Evolutionary conservation across 2,329 filamentous ascomycete species (phyloP), one percentile per base, ranked within the genome.

Genomic region (Neonectria neomacrospora): DNA sequence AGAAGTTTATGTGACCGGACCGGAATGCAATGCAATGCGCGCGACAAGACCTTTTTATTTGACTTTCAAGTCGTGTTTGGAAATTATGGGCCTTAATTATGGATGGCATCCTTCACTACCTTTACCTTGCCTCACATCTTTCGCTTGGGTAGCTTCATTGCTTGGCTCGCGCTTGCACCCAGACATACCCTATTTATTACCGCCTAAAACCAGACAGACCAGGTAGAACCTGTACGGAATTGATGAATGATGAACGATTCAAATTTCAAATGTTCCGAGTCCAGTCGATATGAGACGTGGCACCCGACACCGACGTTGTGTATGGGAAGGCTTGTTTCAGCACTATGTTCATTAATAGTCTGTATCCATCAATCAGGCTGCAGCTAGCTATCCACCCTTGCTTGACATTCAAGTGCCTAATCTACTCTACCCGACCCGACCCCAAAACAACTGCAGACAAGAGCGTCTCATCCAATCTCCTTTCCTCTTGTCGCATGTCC

Each of bases 1-100:
- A 79, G 71, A 78, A 81, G 69, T 83, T 82, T 67, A 79, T 80
- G 54, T 82, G 73, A 72, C n/a, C 45, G 22, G 41, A 45, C 22
- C 23, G 39, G n/a, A 48, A 39, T 32, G 59, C n/a, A n/a, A n/a
- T n/a, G n/a, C n/a, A n/a, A n/a, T n/a, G n/a, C n/a, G n/a, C 57
- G 50, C 51, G 44, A 59, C 23, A 56, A 44, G 63, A 54, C 54
- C 30, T 56, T 41, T 47, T 45, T 61, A 48, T 50, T 32, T 10
- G 63, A 58, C 53, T 47, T 44, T 58, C 41, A 64, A 63, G 42
- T 48, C 44, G 34, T 45, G 16, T 56, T 54, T 65, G 54, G 58
- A 61, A 57, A 55, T 28, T 54, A 32, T 65, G 50, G 70, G 70
- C 70, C 69, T 73, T 71, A 61, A 69, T 73, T 71, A 61, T 62